These are phyloP conservation scores for Saitozyma podzolica DNA, from an alignment of 768 basidiomycete genomes.

Conservation along the genomic window DNA sequence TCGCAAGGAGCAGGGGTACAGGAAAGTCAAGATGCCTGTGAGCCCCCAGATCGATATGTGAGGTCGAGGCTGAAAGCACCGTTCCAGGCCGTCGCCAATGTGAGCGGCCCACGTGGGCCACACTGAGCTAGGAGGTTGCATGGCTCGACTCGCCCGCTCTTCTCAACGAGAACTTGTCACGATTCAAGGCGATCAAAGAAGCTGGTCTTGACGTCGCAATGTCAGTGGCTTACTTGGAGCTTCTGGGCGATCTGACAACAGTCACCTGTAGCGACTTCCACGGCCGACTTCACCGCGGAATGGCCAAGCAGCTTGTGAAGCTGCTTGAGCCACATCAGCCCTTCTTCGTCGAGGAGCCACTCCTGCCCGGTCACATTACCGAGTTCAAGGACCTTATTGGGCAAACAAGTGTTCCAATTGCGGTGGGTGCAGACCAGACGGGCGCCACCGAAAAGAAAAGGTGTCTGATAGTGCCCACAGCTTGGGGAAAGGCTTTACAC, in stretches of 20 bases:
- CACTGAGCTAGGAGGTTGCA: conserved; percentile 31
- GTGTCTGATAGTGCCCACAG: not conserved
- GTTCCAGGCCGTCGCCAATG: no score
- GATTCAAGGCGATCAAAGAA: conserved; percentile 43
- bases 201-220: conserved; percentile 49
- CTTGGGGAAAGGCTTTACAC: conserved; percentile 48
- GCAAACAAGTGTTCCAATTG: conserved; percentile 47
- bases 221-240: conserved; percentile 12
- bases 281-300: conserved; percentile 48
- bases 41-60: not conserved
- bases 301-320: conserved; percentile 49
- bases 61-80: no score
- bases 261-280: conserved; percentile 40
- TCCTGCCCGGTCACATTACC: conserved; percentile 45
- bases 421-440: conserved; percentile 14
- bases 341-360: conserved; percentile 50
- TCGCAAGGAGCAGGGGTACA: conserved; percentile 49
- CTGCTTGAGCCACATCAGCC: conserved; percentile 50
- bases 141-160: conserved; percentile 50
- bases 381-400: conserved; percentile 48
- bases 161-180: conserved; percentile 45
- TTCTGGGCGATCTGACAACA: not conserved
- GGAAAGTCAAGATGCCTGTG: conserved; percentile 48
- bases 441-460: not conserved
- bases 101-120: no score